Conservation (phyloP, 2,329 filamentous ascomycete genomes). For the Clonostachys solani region DNA sequence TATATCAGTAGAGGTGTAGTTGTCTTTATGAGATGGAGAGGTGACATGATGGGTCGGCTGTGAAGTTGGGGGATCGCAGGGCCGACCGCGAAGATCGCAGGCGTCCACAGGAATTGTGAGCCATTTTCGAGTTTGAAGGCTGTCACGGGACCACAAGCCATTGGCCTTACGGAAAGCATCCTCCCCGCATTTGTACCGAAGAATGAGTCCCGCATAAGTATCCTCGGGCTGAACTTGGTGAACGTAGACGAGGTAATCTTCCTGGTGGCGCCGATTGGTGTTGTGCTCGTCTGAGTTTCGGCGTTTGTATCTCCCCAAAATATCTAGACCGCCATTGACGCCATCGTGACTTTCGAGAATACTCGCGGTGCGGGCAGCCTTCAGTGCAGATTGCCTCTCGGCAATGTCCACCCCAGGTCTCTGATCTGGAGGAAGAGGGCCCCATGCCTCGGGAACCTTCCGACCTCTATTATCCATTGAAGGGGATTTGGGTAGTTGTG, state of each 20-base stretch:
- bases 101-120: slow-evolving; percentile 86
- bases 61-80: slow-evolving; percentile 49
- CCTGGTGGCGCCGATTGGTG: slow-evolving; percentile 56
- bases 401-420: slow-evolving; percentile 33
- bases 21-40: slow-evolving; percentile 30
- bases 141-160: slow-evolving; percentile 91
- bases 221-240: slow-evolving; percentile 81
- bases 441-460: slow-evolving; percentile 31
- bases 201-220: slow-evolving; percentile 85
- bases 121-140: slow-evolving; percentile 76
- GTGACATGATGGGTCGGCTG: slow-evolving; percentile 43
- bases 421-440: slow-evolving; percentile 39
- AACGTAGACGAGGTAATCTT: slow-evolving; percentile 77
- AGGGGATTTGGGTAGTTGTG: slow-evolving; percentile 25
- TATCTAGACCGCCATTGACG: slow-evolving; percentile 53
- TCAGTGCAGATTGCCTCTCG: slow-evolving; percentile 49
- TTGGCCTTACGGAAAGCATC: slow-evolving; percentile 84
- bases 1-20: neutral
- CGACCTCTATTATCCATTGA: neutral
- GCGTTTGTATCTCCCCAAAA: slow-evolving; percentile 55
- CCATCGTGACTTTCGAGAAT: slow-evolving; percentile 58
- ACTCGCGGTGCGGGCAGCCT: slow-evolving; percentile 52
- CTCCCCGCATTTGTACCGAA: slow-evolving; percentile 84
- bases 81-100: slow-evolving; percentile 76
- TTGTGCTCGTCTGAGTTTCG: slow-evolving; percentile 61